Conservation (phyloP, 2,329 filamentous ascomycete species). For the Didymellaceae sp. region DNA sequence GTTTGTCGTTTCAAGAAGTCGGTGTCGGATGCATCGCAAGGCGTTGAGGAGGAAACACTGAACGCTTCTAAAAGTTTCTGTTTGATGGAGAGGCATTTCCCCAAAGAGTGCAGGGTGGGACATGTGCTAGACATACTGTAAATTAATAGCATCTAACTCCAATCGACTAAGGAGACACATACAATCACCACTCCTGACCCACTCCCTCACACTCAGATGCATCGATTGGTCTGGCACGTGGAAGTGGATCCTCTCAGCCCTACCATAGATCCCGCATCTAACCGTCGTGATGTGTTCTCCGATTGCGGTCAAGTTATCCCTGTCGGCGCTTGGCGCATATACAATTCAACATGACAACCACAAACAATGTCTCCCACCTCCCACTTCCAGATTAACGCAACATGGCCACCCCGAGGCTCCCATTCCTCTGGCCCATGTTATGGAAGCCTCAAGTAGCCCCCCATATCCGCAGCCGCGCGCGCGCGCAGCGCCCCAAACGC, state of each 20-base stretch:
- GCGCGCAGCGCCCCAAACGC: slow-evolving; percentile 21
- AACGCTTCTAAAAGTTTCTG: slow-evolving; percentile 9
- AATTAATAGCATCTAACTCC: not conserved
- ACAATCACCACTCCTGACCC: no score
- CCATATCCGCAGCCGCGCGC: slow-evolving; percentile 30
- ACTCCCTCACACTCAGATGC: not conserved
- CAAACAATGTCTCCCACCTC: not conserved
- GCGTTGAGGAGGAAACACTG: slow-evolving; percentile 8
- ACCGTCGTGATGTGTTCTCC: slow-evolving; percentile 18
- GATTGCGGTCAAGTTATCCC: slow-evolving; percentile 19
- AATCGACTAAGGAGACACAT: not conserved
- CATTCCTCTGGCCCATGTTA: slow-evolving; percentile 57
- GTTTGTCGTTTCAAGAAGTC: slow-evolving; percentile 7
- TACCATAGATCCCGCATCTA: slow-evolving; percentile 13
- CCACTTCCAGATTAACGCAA: slow-evolving; percentile 7
- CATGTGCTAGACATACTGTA: not conserved
- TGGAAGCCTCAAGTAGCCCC: slow-evolving; percentile 42
- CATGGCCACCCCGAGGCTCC: slow-evolving; percentile 55
- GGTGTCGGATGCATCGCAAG: slow-evolving; percentile 7
- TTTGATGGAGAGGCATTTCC: not conserved
- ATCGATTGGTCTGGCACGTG: slow-evolving; percentile 1
- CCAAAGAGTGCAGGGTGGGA: not conserved
- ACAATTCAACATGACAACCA: slow-evolving; percentile 13
- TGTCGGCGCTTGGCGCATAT: slow-evolving; percentile 13
- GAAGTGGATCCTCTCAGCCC: slow-evolving; percentile 16